Evolutionary conservation across 1,139 yeast genomes (phyloP).

Genomic region (Pichia sp.): DNA sequence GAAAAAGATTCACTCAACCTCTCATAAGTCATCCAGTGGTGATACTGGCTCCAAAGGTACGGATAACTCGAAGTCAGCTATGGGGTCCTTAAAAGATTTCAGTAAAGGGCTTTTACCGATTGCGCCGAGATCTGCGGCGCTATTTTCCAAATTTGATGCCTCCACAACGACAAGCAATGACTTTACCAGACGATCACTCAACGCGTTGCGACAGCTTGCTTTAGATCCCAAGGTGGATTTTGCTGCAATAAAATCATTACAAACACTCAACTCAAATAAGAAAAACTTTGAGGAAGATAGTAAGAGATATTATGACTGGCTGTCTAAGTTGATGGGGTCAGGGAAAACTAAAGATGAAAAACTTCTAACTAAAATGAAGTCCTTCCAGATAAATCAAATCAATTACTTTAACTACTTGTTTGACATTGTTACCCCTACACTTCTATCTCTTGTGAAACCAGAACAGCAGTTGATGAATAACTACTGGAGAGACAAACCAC

Average conservation of each 20-base stretch:
- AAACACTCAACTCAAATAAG: constrained; percentile 20
- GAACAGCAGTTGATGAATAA: constrained; percentile 1
- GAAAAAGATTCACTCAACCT: constrained; percentile 33
- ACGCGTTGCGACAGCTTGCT: constrained; percentile 3
- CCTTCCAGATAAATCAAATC: constrained; percentile 62
- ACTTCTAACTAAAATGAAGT: constrained; percentile 48
- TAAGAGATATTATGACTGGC: constrained; percentile 69
- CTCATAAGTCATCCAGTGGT: constrained; percentile 16
- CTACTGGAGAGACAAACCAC: constrained; percentile 9
- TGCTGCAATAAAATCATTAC: constrained; percentile 4
- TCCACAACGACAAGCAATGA: constrained; percentile 1
- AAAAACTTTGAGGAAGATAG: constrained; percentile 61
- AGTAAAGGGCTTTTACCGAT: constrained; percentile 15
- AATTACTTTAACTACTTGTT: constrained; percentile 64
- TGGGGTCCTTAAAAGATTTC: constrained; percentile 31
- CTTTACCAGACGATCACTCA: constrained; percentile 2
- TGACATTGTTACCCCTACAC: constrained; percentile 40
- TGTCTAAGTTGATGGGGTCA: constrained; percentile 58
- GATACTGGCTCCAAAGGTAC: constrained; percentile 17
- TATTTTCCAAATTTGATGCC: constrained; percentile 7
- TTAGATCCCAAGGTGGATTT: constrained; percentile 7
- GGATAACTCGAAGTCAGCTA: constrained; percentile 10
- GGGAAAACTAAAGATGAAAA: constrained; percentile 58
- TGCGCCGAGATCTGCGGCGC: constrained; percentile 1
- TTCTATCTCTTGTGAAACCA: constrained; percentile 5